phyloP scores from a whole-genome alignment of 2,329 filamentous ascomycete species.

The Fusarium papillatum region DNA sequence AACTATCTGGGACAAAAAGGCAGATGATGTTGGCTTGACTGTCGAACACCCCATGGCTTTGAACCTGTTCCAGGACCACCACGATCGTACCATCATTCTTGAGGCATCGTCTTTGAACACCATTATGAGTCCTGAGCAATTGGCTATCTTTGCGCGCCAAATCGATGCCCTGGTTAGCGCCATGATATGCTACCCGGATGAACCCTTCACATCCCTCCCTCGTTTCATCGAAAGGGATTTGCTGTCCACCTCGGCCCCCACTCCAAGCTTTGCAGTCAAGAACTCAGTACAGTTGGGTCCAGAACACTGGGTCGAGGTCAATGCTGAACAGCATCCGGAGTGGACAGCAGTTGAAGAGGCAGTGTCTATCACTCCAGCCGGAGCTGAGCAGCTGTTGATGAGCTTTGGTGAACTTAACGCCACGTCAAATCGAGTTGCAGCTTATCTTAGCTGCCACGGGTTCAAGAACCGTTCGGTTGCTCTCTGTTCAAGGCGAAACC shows the following conservation, averaged over 20 bases:
- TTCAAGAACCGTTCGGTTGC: conserved; percentile 8
- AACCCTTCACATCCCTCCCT: neutral
- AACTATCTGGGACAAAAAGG: neutral
- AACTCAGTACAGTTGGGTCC: neutral
- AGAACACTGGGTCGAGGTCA: conserved; percentile 3
- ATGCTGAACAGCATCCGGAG: conserved; percentile 4
- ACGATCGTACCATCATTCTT: neutral
- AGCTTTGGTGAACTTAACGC: conserved; percentile 5
- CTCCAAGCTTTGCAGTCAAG: neutral
- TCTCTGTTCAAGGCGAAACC: conserved; percentile 3
- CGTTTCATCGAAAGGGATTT: neutral
- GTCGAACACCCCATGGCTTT: conserved; percentile 14
- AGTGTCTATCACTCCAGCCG: neutral
- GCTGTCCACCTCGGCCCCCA: conserved; percentile 1
- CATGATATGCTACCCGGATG: conserved; percentile 3
- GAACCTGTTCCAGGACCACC: neutral
- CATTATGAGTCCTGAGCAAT: conserved; percentile 4
- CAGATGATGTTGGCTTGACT: conserved; percentile 3
- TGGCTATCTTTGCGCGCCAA: neutral
- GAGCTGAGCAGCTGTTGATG: conserved; percentile 4
- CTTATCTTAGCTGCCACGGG: neutral
- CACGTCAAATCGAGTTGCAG: neutral
- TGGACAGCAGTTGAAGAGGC: conserved; percentile 13
- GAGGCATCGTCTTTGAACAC: conserved; percentile 8
- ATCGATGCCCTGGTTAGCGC: conserved; percentile 7